Base-by-base conservation (phyloP, 768 basidiomycete species). In the Lactifluus volemus region DNA sequence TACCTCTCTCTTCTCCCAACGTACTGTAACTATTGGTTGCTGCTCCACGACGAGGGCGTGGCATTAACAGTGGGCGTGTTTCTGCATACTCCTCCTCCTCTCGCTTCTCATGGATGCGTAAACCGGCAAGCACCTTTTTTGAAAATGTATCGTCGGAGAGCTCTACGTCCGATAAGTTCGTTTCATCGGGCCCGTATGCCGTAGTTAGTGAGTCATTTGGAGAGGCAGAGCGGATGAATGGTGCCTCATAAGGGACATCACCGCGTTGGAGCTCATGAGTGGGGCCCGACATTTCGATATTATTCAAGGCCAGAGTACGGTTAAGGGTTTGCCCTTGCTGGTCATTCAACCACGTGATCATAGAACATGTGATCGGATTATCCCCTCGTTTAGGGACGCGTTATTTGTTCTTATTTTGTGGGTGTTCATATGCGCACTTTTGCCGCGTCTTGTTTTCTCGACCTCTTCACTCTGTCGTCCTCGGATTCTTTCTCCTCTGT, bases 171-270 rank as follows among this genome's bases (percentile, higher is more conserved):
- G 73, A 73, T n/a, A 68, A 68, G 41, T 66, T 67, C n/a, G 79
- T 79, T 63, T 78, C 76, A 65, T 80, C 79, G 15, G 70, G 70
- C 7, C 74, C 77, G 36, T 79, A 79, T n/a, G 75, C 71, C 45
- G 79, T 79, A 41, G 75, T 78, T 52, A 80, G 72, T 14, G 79
- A 78, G 53, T 75, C 77, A 8, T 76, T 76, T 34, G 79, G 79
- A 2, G 79, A 80, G 5, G 77, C 74, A 8, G 75, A 73, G 39
- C 79, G 76, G 21, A 79, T 73, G 59, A 80, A 70, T 3, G 79
- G 78, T 1, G 79, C 72, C 36, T 74, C 78, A 60, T 80, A 80
- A 2, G 69, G 68, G 14, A 69, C 63, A 49, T 70, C 67, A 32
- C 65, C 67, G 15, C 68, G 65, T 49, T 70, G 61, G 14, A 56